phyloP scores from a whole-genome alignment of 202 grass and related monocot species.

The Alloteropsis angusta region DNA sequence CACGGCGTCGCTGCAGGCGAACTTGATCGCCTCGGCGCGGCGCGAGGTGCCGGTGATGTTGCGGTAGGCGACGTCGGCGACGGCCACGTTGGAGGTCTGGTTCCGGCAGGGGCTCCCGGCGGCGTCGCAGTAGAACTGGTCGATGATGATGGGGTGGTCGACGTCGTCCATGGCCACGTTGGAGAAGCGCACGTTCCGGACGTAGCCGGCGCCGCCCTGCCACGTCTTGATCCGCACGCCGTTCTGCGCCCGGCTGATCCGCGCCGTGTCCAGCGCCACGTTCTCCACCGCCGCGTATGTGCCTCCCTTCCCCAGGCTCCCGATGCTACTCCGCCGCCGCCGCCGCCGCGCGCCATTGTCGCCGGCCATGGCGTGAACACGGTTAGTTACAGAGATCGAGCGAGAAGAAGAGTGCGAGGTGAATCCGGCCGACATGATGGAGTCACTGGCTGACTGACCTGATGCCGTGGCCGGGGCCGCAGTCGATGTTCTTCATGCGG shows the following conservation, averaged over 20 bases:
- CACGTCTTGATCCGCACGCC: slow-evolving; percentile 92
- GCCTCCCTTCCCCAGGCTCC: slow-evolving; percentile 68
- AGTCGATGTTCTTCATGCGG: slow-evolving; percentile 57
- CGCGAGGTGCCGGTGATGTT: slow-evolving; percentile 64
- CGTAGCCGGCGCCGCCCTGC: slow-evolving; percentile 76
- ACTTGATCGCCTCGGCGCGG: slow-evolving; percentile 46
- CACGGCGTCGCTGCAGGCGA: slow-evolving; percentile 79
- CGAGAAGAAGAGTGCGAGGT: too few species aligned
- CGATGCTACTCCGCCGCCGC: slow-evolving; percentile 40
- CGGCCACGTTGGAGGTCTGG: slow-evolving; percentile 41
- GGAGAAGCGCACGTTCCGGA: slow-evolving; percentile 51
- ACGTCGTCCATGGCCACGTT: slow-evolving; percentile 59
- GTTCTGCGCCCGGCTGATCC: slow-evolving; percentile 47
- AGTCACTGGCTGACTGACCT: slow-evolving; percentile 18
- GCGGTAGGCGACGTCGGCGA: slow-evolving; percentile 47
- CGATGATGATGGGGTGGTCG: slow-evolving; percentile 82
- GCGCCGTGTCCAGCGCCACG: slow-evolving; percentile 46
- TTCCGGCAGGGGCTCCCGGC: slow-evolving; percentile 29
- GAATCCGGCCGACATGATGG: too few species aligned
- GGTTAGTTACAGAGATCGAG: too few species aligned
- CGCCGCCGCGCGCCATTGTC: background rate
- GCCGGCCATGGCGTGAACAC: too few species aligned
- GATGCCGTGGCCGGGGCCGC: slow-evolving; percentile 80
- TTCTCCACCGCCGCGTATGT: slow-evolving; percentile 45
- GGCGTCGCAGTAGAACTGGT: slow-evolving; percentile 95